Evolutionary conservation across 495 filamentous ascomycete genomes (phyloP).

Genomic region (Viridothelium virens): DNA sequence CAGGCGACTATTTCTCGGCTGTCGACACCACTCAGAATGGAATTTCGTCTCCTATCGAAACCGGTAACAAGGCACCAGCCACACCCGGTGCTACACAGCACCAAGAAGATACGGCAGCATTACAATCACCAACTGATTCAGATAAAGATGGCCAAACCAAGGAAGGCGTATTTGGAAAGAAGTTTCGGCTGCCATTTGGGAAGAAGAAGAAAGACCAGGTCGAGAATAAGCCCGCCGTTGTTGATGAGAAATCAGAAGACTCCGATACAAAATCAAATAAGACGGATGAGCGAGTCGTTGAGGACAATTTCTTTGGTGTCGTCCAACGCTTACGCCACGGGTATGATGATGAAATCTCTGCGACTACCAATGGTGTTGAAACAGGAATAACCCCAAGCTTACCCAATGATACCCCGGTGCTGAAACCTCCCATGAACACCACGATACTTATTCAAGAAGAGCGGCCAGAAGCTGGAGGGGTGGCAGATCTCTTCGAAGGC

Average conservation of each 20-base stretch:
- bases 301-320: conserved; percentile 73
- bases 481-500: conserved; percentile 84
- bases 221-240: conserved; percentile 59
- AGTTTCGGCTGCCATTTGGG: conserved; percentile 69
- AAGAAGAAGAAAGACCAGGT: conserved; percentile 55
- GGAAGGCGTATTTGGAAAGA: conserved; percentile 70
- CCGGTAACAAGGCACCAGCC: conserved; percentile 34
- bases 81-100: conserved; percentile 46
- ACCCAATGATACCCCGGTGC: conserved; percentile 73
- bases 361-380: conserved; percentile 29
- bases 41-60: conserved; percentile 15
- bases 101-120: conserved; percentile 38
- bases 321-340: conserved; percentile 69
- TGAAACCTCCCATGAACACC: conserved; percentile 70
- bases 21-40: conserved; percentile 15
- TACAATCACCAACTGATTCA: conserved; percentile 53
- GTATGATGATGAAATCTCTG: conserved; percentile 59
- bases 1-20: conserved; percentile 60
- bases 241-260: conserved; percentile 78
- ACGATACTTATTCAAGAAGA: conserved; percentile 95
- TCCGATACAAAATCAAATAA: conserved; percentile 54
- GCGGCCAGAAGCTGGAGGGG: conserved; percentile 74
- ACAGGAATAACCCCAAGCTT: conserved; percentile 66
- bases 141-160: conserved; percentile 64
- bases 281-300: conserved; percentile 67